These are phyloP conservation scores for Ocimum tenuiflorum DNA, from an alignment of 257 asterid species.

Conservation along the genomic window DNA sequence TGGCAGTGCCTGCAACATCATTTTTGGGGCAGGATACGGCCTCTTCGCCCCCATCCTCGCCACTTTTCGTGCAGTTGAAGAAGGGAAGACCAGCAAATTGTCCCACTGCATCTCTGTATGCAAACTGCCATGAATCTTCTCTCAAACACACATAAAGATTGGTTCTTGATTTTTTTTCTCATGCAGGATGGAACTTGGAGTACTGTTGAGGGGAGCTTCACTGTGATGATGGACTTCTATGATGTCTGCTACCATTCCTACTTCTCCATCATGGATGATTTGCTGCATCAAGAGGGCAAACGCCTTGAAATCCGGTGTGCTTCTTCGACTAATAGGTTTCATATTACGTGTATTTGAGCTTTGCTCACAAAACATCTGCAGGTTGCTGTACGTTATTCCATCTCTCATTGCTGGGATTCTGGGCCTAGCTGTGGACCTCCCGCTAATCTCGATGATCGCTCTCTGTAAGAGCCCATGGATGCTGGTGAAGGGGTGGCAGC, in stretches of 20 bases:
- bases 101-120: no score
- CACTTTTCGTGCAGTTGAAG: no score
- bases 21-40: no score
- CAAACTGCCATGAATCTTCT: no score
- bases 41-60: no score
- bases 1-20: no score
- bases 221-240: conserved; percentile 60
- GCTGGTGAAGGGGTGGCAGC: conserved; percentile 90
- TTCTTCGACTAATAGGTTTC: no score
- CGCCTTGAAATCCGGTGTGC: conserved; percentile 72
- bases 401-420: conserved; percentile 58
- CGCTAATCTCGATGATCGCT: conserved; percentile 56
- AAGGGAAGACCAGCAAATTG: no score
- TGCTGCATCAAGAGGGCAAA: conserved; percentile 48
- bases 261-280: conserved; percentile 68
- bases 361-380: conserved; percentile 33
- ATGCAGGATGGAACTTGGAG: conserved; percentile 91
- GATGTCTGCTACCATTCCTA: conserved; percentile 73
- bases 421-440: conserved; percentile 56
- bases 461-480: conserved; percentile 67
- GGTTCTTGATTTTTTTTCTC: not conserved
- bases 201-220: conserved; percentile 55
- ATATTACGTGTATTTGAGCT: not conserved
- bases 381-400: conserved; percentile 58
- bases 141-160: no score